These are phyloP conservation scores for Ustilago shanxiensis DNA, from an alignment of 1,284 basidiomycete genomes.

Conservation along the genomic window DNA sequence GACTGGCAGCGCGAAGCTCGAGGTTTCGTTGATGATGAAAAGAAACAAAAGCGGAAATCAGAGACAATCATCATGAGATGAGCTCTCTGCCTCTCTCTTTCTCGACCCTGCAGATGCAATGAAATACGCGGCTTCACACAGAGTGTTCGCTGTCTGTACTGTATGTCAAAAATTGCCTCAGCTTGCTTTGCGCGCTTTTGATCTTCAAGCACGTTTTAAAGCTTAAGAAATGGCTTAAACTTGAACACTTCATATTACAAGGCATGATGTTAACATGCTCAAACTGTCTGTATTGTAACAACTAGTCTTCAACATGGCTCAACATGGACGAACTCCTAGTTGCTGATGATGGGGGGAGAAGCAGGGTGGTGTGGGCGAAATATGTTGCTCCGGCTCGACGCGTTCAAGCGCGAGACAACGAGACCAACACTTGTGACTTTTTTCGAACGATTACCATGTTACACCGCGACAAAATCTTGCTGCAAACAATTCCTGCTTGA, in stretches of 20 bases:
- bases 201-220: not conserved
- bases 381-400: not conserved
- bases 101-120: constrained; percentile 3
- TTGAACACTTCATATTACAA: not conserved
- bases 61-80: not conserved
- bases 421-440: constrained; percentile 10
- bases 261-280: not conserved
- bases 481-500: too few species aligned
- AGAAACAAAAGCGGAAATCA: constrained; percentile 5
- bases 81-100: too few species aligned
- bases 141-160: too few species aligned
- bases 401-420: not conserved
- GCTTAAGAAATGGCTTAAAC: not conserved
- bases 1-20: not conserved
- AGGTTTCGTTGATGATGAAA: not conserved
- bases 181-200: not conserved
- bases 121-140: not conserved
- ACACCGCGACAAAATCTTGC: not conserved
- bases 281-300: not conserved
- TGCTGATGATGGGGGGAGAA: not conserved
- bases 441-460: not conserved
- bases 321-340: not conserved
- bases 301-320: not conserved
- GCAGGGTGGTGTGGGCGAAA: not conserved
- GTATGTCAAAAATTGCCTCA: constrained; percentile 3